Evolutionary conservation across 441 rosid genomes (phyloP).

Genomic region (Kokia cookei): DNA sequence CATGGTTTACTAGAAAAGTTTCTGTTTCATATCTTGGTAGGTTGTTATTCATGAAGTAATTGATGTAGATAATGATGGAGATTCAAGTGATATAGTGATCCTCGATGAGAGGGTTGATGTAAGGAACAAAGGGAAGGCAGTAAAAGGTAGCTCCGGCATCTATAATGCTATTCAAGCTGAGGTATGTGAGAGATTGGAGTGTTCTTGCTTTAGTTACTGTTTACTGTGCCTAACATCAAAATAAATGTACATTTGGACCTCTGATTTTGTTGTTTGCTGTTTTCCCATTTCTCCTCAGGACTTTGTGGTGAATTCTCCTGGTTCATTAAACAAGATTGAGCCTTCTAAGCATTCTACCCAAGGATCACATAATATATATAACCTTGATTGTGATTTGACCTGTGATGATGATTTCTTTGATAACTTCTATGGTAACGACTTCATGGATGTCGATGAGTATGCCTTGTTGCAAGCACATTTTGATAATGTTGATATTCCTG

Average conservation of each 20-base stretch:
- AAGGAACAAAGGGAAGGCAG: constrained; percentile 58
- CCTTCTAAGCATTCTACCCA: constrained; percentile 18
- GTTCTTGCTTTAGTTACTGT: not conserved
- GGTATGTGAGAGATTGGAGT: constrained; percentile 20
- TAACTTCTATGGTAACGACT: constrained; percentile 16
- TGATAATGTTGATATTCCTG: constrained; percentile 59
- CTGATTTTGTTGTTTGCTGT: not conserved
- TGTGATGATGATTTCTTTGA: constrained; percentile 33
- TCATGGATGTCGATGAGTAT: constrained; percentile 37
- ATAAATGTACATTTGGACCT: not conserved
- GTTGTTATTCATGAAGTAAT: constrained; percentile 37
- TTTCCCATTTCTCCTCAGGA: constrained; percentile 17
- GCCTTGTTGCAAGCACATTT: constrained; percentile 56
- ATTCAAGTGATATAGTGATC: constrained; percentile 30
- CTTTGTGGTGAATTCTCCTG: constrained; percentile 16
- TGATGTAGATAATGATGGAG: constrained; percentile 55
- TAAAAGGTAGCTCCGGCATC: constrained; percentile 21
- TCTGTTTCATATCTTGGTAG: constrained; percentile 23
- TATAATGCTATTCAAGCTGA: constrained; percentile 17
- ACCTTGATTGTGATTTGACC: constrained; percentile 28
- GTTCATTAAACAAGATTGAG: constrained; percentile 3
- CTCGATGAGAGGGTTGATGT: constrained; percentile 30
- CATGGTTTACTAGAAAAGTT: not conserved
- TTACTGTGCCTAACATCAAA: not conserved
- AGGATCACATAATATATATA: constrained; percentile 26